Evolutionary conservation across 2,329 filamentous ascomycete species (phyloP), one percentile per base, ranked within the genome.

Genomic region (Salinomyces thailandicus): DNA sequence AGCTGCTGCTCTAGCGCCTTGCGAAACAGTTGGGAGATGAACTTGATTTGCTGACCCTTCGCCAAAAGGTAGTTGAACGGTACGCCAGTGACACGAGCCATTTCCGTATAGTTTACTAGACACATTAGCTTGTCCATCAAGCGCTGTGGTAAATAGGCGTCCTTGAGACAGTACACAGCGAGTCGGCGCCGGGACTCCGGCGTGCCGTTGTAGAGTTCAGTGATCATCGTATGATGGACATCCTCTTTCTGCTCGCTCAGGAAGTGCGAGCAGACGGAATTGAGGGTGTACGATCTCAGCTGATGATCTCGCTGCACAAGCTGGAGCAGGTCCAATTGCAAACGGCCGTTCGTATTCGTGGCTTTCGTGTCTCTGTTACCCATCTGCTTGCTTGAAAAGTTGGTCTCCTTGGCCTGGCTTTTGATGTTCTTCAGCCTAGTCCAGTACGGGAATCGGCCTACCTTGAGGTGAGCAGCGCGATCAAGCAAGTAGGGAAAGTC

Each of bases 141-240:
- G 41, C 93, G 70, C 55, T 96, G 87, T 1, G 91, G 91, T 3
- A 98, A 70, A 53, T 94, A 98, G 0, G 91, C 91, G 65, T 98
- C 93, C 62, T 98, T 98, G 47, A 98, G 63, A 63, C 91, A 98
- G 66, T 98, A 98, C 1, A 98, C 75, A 1, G 91, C 91, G 33
- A 98, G 66, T 62, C 91, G 79, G 51, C 93, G 77, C 47, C 91
- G 71, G 3, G 89, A 94, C 57, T 98, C 91, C 0, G 87, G 79
- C 0, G 91, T 95, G 43, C 91, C 91, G 57, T 98, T 96, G 70
- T 87, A 95, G 3, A 98, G 66, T 55, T 96, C 93, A 0, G 93
- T 98, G 52, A 98, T 98, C 86, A 98, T 98, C 2, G 87, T 95
- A 62, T 98, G 80, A 55, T 98, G 91, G 2, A 98, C 91, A 61